These are phyloP conservation scores for Suillus decipiens DNA, from an alignment of 768 basidiomycete species.

Conservation along the genomic window DNA sequence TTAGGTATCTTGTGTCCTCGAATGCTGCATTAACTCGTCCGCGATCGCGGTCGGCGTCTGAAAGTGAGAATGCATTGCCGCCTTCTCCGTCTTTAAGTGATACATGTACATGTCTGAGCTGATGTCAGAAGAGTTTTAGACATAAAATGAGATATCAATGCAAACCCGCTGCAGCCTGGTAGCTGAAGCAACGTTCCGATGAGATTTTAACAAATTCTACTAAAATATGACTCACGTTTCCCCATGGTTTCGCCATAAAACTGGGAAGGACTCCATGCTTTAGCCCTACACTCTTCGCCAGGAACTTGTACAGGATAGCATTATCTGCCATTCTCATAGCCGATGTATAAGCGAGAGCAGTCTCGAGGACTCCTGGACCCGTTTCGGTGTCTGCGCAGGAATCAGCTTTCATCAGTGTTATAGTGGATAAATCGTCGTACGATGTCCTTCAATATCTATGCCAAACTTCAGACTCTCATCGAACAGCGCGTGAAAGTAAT, in stretches of 20 bases:
- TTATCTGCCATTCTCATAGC: slow-evolving; percentile 87
- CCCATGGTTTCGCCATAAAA: slow-evolving; percentile 99
- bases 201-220: slow-evolving; percentile 8
- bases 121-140: slow-evolving; percentile 1
- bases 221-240: slow-evolving; percentile 56
- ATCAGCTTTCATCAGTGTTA: slow-evolving; percentile 11
- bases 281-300: slow-evolving; percentile 92
- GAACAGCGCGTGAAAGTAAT: slow-evolving; percentile 88
- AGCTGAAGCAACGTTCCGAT: slow-evolving; percentile 48
- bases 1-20: slow-evolving; percentile 83
- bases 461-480: slow-evolving; percentile 73
- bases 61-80: slow-evolving; percentile 77
- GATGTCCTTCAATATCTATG: slow-evolving; percentile 84
- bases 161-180: slow-evolving; percentile 93
- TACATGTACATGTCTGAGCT: slow-evolving; percentile 83
- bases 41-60: slow-evolving; percentile 54
- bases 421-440: slow-evolving; percentile 42
- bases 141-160: slow-evolving; percentile 5
- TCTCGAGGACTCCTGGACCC: slow-evolving; percentile 86
- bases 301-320: slow-evolving; percentile 88
- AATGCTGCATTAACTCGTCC: slow-evolving; percentile 74
- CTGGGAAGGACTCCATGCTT: slow-evolving; percentile 86
- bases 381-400: slow-evolving; percentile 78
- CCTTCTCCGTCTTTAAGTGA: slow-evolving; percentile 73
- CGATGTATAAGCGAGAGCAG: slow-evolving; percentile 82